Percentiles rank a stretch among this genome's conserved stretches.
Evolutionary conservation across 2,329 filamentous ascomycete genomes (phyloP).

Genomic region (Aspergillus caelatus): DNA sequence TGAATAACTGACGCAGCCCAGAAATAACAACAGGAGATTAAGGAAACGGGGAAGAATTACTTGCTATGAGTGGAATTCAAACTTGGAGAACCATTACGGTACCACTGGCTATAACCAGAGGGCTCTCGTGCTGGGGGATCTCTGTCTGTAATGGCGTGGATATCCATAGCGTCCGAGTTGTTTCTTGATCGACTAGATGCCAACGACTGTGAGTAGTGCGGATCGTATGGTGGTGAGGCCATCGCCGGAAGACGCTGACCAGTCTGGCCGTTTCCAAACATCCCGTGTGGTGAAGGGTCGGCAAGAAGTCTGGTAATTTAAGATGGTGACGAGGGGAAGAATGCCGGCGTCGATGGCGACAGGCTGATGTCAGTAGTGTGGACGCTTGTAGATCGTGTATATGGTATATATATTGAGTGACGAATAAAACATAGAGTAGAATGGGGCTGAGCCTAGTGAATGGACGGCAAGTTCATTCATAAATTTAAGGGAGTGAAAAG

Average conservation of each 20-base stretch:
- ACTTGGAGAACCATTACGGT: constrained; percentile 34
- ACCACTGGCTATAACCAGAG: constrained; percentile 24
- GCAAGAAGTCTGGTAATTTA: background rate
- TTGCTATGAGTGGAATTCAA: constrained; percentile 23
- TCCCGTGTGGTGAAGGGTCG: constrained; percentile 10
- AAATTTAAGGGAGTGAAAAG: constrained; percentile 7
- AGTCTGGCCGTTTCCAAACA: constrained; percentile 25
- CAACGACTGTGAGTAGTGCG: constrained; percentile 30
- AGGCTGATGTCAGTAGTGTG: constrained; percentile 7
- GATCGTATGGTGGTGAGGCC: constrained; percentile 23
- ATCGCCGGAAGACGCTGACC: constrained; percentile 24
- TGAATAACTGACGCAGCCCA: background rate
- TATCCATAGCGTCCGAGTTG: constrained; percentile 41
- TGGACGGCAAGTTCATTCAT: background rate
- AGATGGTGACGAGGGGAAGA: background rate
- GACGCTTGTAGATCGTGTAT: constrained; percentile 6
- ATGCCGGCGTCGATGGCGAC: background rate
- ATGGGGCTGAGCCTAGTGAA: background rate
- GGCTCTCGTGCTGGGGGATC: constrained; percentile 28
- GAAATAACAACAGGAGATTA: background rate
- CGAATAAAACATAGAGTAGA: constrained; percentile 11
- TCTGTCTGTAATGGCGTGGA: constrained; percentile 36
- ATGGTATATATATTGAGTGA: constrained; percentile 7
- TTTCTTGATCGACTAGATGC: constrained; percentile 33
- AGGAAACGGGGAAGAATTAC: constrained; percentile 22